A percentile compares a stretch with the other conserved stretches of the same genome.
phyloP scores from a whole-genome alignment of 1,284 basidiomycete genomes.

The Tilletia setariae region DNA sequence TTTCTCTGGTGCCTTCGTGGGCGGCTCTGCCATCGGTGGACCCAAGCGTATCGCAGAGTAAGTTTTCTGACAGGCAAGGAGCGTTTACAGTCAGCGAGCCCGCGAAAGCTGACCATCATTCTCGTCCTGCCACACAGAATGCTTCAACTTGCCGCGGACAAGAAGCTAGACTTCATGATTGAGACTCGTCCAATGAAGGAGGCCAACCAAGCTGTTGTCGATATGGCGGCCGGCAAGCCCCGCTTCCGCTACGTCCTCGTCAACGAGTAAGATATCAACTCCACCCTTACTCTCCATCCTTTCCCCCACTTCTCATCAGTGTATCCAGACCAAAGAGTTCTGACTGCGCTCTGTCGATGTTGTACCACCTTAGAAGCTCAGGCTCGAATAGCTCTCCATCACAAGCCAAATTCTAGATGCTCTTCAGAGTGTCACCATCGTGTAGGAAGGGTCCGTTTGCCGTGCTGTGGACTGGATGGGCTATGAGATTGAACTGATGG shows the following conservation, averaged over 20 bases:
- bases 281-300: too few species aligned
- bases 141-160: slow-evolving; percentile 37
- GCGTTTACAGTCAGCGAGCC: neutral
- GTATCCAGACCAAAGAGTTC: too few species aligned
- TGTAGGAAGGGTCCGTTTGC: too few species aligned
- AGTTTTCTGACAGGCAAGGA: neutral
- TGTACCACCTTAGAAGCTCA: too few species aligned
- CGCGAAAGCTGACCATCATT: neutral
- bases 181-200: slow-evolving; percentile 40
- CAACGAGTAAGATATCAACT: slow-evolving; percentile 43
- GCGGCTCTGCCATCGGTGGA: slow-evolving; percentile 46
- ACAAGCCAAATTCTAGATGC: too few species aligned
- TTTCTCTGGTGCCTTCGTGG: slow-evolving; percentile 35
- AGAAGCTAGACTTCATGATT: slow-evolving; percentile 39
- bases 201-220: slow-evolving; percentile 36
- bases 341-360: too few species aligned
- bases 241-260: slow-evolving; percentile 58
- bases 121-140: slow-evolving; percentile 19
- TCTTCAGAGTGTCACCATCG: too few species aligned
- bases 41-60: slow-evolving; percentile 51
- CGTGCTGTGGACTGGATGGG: too few species aligned
- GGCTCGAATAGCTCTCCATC: too few species aligned
- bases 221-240: slow-evolving; percentile 43
- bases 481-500: too few species aligned
- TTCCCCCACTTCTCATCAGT: too few species aligned